Conservation (phyloP, 805 yeast species). For the Myxozyma neotropica region DNA sequence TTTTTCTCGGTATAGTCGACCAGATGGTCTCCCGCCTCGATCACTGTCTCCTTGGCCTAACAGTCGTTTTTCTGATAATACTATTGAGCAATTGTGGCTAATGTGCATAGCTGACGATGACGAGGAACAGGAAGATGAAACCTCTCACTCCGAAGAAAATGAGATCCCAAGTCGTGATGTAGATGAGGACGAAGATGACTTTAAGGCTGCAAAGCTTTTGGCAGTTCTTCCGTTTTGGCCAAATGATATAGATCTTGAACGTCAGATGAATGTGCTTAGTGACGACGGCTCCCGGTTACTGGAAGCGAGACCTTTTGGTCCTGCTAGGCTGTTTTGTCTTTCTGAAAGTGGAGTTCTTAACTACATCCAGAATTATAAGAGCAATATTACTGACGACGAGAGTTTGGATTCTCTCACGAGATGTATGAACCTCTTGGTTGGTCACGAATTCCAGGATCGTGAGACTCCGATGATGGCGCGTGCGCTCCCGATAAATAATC, state of each 20-base stretch:
- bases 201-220: conserved; percentile 18
- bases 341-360: background rate
- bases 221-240: conserved; percentile 1
- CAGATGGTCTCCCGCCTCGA: too few relatives aligned
- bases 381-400: background rate
- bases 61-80: background rate
- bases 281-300: conserved; percentile 18
- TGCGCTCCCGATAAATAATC: background rate
- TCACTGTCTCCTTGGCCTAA: too few relatives aligned
- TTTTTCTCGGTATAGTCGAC: background rate
- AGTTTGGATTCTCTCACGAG: background rate
- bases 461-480: conserved; percentile 14
- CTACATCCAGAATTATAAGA: background rate
- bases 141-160: background rate
- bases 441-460: conserved; percentile 11
- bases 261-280: background rate
- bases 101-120: conserved; percentile 4
- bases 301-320: background rate
- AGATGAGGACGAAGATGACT: conserved; percentile 22
- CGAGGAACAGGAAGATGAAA: background rate
- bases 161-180: conserved; percentile 5
- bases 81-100: background rate
- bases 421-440: conserved; percentile 11
- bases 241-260: background rate
- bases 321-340: conserved; percentile 17